Base-by-base conservation (phyloP, 2,329 filamentous ascomycete genomes). In the Apiospora koreana region DNA sequence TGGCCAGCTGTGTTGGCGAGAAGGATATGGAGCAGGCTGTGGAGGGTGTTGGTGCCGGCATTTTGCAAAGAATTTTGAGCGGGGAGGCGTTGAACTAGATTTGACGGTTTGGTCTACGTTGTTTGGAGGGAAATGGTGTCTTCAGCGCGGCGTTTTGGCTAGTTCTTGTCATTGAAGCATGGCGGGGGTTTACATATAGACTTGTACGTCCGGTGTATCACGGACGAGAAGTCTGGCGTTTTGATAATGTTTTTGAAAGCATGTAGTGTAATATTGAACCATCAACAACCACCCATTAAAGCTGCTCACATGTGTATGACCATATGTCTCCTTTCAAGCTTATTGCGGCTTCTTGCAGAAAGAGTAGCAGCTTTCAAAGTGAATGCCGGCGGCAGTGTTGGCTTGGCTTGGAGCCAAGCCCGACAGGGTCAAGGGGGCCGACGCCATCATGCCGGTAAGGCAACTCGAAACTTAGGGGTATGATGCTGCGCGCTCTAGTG, bases 1-100 rank as follows among this genome's bases (percentile, higher is more conserved):
- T 97, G 65, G 91, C 92, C 2, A 94, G 93, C 81, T 93, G 90
- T 77, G 92, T 95, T 25, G 90, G 91, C n/a, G 91, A 94, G 77
- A 92, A 89, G 77, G 94, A 97, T 81, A 87, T 97, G 73, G 88
- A 91, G 74, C 87, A 87, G 69, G 91, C 93, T 69, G 88, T 94
- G 50, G 88, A 91, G 28, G 88, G 88, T 4, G 79, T 89, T 4
- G 90, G 89, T 1, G 85, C 85, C 6, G 88, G 88, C 50, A 92
- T 92, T 74, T 77, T 92, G 76, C 86, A 81, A 76, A 89, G 86
- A 77, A 91, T 92, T 74, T 75, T 92, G 76, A 88, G 85, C 75
- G 89, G 88, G 50, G 88, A 90, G 74, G 86, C 86, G 50, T 81
- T 90, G 80, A 87, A 89, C 75, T 88, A 80, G 69, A 70, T 21